phyloP scores from a whole-genome alignment of 495 filamentous ascomycete genomes.

The Chaetomidium leptoderma region DNA sequence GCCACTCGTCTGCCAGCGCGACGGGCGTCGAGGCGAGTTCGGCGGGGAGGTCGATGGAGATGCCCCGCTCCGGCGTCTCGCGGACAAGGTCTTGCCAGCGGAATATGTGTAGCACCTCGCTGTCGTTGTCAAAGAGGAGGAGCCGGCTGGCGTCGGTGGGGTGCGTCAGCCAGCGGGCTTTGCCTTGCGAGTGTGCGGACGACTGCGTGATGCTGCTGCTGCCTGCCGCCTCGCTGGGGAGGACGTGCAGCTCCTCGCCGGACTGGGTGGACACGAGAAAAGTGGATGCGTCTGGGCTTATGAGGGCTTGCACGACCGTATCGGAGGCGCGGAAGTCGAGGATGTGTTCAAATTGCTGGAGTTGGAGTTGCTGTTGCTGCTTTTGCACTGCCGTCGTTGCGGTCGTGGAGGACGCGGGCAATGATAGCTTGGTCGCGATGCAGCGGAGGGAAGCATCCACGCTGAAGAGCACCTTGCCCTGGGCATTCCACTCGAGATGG shows the following conservation, averaged over 20 bases:
- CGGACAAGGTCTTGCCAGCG: conserved; percentile 11
- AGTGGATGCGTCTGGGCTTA: conserved; percentile 11
- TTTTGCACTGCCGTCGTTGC: conserved; percentile 6
- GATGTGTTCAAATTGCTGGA: conserved; percentile 1
- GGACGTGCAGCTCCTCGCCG: conserved; percentile 14
- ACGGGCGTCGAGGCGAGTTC: conserved; percentile 3
- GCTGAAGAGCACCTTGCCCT: conserved; percentile 23
- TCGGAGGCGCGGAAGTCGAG: conserved; percentile 23
- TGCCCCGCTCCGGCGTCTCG: conserved; percentile 7
- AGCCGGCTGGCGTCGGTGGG: conserved; percentile 12
- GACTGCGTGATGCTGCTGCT: background rate
- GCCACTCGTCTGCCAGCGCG: conserved; percentile 15
- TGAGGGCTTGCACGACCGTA: conserved; percentile 15
- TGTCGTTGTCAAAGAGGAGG: conserved; percentile 9
- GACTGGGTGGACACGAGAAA: conserved; percentile 15
- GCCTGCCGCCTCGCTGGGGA: too few relatives aligned
- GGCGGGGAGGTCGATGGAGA: conserved; percentile 6
- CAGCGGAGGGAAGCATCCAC: conserved; percentile 22
- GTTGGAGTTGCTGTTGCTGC: conserved; percentile 6
- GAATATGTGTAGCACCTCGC: conserved; percentile 14
- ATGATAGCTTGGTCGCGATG: conserved; percentile 16
- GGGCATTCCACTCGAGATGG: conserved; percentile 24
- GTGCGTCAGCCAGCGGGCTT: conserved; percentile 16
- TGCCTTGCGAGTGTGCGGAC: background rate
- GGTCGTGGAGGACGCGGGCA: background rate